Base-by-base conservation (phyloP, 75 land plant species). In the Pinus albicaulis region DNA sequence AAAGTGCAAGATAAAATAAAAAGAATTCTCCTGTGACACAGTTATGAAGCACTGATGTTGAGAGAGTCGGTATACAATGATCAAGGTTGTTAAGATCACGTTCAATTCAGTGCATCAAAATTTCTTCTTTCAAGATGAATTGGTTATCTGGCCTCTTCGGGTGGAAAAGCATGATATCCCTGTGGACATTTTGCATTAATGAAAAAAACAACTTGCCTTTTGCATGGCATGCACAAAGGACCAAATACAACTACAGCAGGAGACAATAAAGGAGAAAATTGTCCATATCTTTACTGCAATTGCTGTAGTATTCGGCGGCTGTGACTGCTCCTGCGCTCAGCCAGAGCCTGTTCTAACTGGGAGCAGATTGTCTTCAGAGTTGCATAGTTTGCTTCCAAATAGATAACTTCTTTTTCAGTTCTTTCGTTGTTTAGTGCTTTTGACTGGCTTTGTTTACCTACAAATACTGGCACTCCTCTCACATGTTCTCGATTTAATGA, bases 271-370 rank as follows among this genome's bases (percentile, higher is more conserved):
- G 34, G 23, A 19, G 22, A 19, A 17, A 57, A 57, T 57, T 57
- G 22, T 19, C 20, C 22, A 4, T 5, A 13, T 34, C 20, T 20
- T 68, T 68, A 68, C 13, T 68, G 71, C 52, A 68, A 68, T 38
- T 68, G 66, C 24, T 73, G 82, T 38, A 81, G 44, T 23, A 82
- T 28, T 56, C 83, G 76, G 44, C 76, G 81, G 59, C 76, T 74
- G 52, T 48, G 83, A 7, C 76, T 61, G 61, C 83, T 82, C 52
- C 82, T 74, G n/a, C 80, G 57, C 75, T 82, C 82, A 14, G 77
- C 83, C n/a, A 82, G 64, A 58, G 83, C 83, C 28, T 60, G 63
- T 41, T 82, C 83, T 63, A 82, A 74, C 62, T 82, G 83, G 17
- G 36, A 31, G 74, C 82, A 82, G 23, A 82, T 79, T 31, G 56